Conservation (phyloP, 1,284 basidiomycete species). For the Trametes polyzona region DNA sequence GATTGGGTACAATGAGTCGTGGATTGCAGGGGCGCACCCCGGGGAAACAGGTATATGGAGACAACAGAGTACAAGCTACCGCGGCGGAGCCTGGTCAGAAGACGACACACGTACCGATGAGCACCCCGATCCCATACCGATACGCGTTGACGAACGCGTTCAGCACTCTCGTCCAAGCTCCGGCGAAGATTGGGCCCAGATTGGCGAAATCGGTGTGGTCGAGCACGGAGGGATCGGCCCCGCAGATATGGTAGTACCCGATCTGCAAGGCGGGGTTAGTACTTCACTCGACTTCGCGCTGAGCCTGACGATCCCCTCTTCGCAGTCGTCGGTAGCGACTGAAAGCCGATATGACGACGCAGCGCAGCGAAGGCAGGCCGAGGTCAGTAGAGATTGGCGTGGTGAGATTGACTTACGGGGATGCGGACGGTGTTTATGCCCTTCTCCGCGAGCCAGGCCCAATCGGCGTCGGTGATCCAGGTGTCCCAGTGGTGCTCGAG, state of each 20-base stretch:
- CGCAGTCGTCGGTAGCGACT: background rate
- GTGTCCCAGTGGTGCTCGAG: constrained; percentile 84
- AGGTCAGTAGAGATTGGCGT: background rate
- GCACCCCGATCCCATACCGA: constrained; percentile 72
- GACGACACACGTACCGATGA: constrained; percentile 72
- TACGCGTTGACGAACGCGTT: constrained; percentile 68
- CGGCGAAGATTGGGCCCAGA: constrained; percentile 61
- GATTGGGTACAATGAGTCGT: background rate
- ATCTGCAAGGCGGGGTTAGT: constrained; percentile 53
- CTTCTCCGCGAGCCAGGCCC: constrained; percentile 71
- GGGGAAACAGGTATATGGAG: background rate
- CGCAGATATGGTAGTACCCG: constrained; percentile 77
- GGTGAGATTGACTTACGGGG: constrained; percentile 57
- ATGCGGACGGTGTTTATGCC: constrained; percentile 87
- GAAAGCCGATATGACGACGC: background rate
- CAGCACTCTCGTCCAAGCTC: constrained; percentile 77
- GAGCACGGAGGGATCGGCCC: constrained; percentile 63
- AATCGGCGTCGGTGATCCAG: constrained; percentile 76
- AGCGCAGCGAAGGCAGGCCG: background rate
- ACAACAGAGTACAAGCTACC: too few relatives aligned
- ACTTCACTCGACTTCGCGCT: background rate
- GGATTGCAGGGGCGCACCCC: background rate
- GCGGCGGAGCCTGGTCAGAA: too few relatives aligned
- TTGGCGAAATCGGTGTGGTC: constrained; percentile 75
- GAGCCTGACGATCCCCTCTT: too few relatives aligned